Percentiles rank a stretch among this genome's conserved stretches.
phyloP scores from a whole-genome alignment of 2,329 filamentous ascomycete species.

The Talaromyces sp. region DNA sequence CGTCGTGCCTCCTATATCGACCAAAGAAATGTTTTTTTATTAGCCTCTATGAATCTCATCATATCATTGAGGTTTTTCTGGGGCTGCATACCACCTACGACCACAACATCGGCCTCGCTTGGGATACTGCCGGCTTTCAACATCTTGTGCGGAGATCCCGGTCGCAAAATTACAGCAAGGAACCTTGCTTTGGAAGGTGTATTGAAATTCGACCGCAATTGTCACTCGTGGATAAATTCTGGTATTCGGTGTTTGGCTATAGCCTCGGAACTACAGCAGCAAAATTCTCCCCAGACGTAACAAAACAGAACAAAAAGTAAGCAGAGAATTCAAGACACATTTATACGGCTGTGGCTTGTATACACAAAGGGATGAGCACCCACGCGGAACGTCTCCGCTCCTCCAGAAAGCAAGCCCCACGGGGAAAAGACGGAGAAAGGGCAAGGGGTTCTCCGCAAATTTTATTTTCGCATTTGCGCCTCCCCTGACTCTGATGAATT shows the following conservation, averaged over 20 bases:
- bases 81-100: constrained; percentile 2
- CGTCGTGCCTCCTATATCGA: constrained; percentile 39
- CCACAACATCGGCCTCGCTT: background rate
- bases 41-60: background rate
- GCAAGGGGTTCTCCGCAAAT: background rate
- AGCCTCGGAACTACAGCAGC: background rate
- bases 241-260: background rate
- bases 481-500: background rate
- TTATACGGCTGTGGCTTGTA: background rate
- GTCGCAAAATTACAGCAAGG: background rate
- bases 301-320: background rate
- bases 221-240: background rate
- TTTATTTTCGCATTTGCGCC: background rate
- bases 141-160: background rate
- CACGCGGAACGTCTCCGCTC: background rate
- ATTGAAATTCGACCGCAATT: background rate
- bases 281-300: background rate
- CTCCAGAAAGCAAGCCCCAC: background rate
- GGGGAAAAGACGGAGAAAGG: no score
- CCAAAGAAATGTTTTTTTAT: background rate
- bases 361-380: background rate
- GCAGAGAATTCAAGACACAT: background rate
- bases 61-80: background rate
- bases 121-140: background rate
- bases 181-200: background rate